Evolutionary conservation across 1,284 basidiomycete genomes (phyloP).

Genomic region (Ustilago lituana): DNA sequence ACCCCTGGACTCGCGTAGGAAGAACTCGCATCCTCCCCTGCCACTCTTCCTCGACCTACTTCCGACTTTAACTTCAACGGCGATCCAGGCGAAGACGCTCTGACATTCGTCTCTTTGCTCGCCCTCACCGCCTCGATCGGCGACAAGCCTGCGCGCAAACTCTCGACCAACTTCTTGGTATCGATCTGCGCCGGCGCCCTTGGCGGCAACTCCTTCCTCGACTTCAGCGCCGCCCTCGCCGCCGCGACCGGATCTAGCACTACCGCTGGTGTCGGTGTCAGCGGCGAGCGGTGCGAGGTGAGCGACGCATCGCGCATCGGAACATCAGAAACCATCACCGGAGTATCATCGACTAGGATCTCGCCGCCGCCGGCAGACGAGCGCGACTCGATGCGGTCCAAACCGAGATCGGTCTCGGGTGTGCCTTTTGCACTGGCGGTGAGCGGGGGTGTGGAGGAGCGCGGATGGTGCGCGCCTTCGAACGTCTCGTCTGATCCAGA

Average conservation of each 20-base stretch:
- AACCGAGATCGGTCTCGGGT: conserved; percentile 12
- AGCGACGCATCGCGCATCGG: conserved; percentile 16
- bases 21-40: too few relatives aligned
- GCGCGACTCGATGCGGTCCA: conserved; percentile 2
- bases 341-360: not conserved
- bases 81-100: not conserved
- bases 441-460: conserved; percentile 36
- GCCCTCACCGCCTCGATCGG: conserved; percentile 37
- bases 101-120: conserved; percentile 32
- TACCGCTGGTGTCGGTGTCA: not conserved
- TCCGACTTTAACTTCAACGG: too few relatives aligned
- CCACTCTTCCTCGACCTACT: too few relatives aligned
- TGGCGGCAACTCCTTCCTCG: conserved; percentile 8
- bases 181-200: conserved; percentile 28
- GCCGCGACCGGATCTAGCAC: conserved; percentile 30
- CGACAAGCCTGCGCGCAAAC: conserved; percentile 28
- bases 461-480: too few relatives aligned
- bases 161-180: conserved; percentile 44
- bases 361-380: not conserved
- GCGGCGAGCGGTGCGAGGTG: not conserved
- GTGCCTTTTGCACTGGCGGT: conserved; percentile 4
- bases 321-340: not conserved
- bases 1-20: not conserved
- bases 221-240: conserved; percentile 28
- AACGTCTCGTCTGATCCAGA: conserved; percentile 20